phyloP scores from a whole-genome alignment of 768 basidiomycete species.

The Leucosporidium scottii region DNA sequence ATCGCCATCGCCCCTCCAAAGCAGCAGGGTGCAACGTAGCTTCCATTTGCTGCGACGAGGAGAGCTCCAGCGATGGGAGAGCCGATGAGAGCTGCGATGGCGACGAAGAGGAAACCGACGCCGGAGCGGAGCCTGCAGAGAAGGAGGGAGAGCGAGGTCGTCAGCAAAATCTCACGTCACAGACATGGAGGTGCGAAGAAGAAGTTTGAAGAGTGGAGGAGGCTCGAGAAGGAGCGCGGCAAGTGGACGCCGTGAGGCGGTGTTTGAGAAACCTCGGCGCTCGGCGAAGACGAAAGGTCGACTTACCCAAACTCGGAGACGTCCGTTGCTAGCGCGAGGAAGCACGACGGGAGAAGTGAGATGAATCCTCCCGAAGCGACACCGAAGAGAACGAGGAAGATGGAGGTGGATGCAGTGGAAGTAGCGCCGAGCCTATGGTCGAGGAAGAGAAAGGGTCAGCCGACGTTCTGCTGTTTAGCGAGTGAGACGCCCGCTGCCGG shows the following conservation, averaged over 20 bases:
- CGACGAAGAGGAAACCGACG: constrained; percentile 30
- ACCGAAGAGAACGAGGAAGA: constrained; percentile 24
- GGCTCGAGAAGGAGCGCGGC: too few species aligned
- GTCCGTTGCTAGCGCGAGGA: constrained; percentile 17
- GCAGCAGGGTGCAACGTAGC: constrained; percentile 20
- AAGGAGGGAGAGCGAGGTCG: neutral
- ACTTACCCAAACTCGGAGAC: constrained; percentile 23
- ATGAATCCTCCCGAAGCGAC: constrained; percentile 22
- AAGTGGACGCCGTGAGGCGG: too few species aligned
- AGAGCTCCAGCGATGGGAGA: constrained; percentile 30
- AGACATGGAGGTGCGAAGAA: too few species aligned
- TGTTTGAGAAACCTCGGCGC: too few species aligned
- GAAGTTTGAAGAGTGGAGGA: too few species aligned
- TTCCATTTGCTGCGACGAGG: constrained; percentile 16
- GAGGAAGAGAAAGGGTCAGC: neutral
- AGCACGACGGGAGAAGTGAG: neutral
- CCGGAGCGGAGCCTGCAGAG: constrained; percentile 24
- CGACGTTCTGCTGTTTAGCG: neutral
- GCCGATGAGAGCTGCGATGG: constrained; percentile 26
- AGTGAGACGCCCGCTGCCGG: too few species aligned
- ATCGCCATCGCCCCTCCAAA: constrained; percentile 19
- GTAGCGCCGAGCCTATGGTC: constrained; percentile 20
- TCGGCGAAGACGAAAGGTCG: neutral
- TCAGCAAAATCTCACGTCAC: too few species aligned
- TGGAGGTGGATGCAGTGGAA: constrained; percentile 4